Evolutionary conservation across 371 early-diverging fungal species (phyloP), one percentile per base, ranked within the genome.

Genomic region (Mucor saturninus): DNA sequence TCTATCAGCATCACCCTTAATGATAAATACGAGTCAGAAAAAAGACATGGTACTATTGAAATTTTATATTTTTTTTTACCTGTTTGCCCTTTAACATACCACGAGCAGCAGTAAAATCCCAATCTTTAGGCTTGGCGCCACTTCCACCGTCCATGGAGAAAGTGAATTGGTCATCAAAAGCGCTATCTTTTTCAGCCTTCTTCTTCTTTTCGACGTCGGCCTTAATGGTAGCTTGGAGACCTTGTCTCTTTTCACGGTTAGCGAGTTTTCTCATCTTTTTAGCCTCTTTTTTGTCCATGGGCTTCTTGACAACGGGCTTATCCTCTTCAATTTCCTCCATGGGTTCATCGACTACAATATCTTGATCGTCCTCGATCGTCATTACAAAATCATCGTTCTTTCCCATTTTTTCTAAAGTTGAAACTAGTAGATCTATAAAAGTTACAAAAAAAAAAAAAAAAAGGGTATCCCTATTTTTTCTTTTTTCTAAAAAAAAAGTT

Each of bases 61-160:
- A 31, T n/a, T 48, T 49, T 40, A 28, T 50, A 3, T 9, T 11
- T 21, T 9, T 11, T 21, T 35, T 31, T 79, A 85, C 83, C 75
- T 78, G 72, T 42, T 78, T 80, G 37, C 77, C 68, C 67, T 89
- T 91, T 31, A 93, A 75, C 64, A 89, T 88, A 11, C 85, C 89
- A 54, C 90, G 84, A 45, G 94, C 95, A 48, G 86, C 84, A 4
- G 87, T 85, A 62, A 97, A 95, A 64, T 95, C 95, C 89, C 93
- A 91, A 71, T 91, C 81, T 14, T 77, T 75, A n/a, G 76, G 76
- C 14, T 53, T 55, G 4, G 13, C 30, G 13, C 26, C 50, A 50
- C 79, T 75, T 51, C 89, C 89, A 50, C 88, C 86, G 48, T 91
- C 92, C 40, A 87, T 73, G 54, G 91, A 90, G 61, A 96, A 92